A percentile compares a stretch with the other conserved stretches of the same genome.
Conservation (phyloP, 306 rosid genomes). For the Quercus mongolica region DNA sequence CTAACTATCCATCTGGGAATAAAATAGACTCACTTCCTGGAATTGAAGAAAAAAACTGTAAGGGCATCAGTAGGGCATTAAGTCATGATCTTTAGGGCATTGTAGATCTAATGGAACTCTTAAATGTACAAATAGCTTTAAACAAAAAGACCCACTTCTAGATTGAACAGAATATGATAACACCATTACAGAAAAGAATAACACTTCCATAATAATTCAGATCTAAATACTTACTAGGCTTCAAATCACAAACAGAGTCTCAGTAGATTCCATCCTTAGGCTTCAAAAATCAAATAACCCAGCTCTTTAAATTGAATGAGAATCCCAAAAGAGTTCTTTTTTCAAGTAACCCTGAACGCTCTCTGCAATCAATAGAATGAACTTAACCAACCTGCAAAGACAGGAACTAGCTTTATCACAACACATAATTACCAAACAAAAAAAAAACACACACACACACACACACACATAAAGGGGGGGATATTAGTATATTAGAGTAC, state of each 20-base stretch:
- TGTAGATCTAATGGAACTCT: conserved; percentile 33
- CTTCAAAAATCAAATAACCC: conserved; percentile 41
- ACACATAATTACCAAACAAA: neutral
- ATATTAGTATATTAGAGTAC: neutral
- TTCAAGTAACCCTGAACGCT: conserved; percentile 14
- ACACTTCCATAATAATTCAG: conserved; percentile 44
- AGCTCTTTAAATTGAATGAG: conserved; percentile 26
- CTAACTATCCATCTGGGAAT: neutral
- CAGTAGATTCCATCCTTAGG: conserved; percentile 31
- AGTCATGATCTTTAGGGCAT: conserved; percentile 8
- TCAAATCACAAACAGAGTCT: conserved; percentile 35
- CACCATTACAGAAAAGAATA: neutral
- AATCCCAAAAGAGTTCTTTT: conserved; percentile 18
- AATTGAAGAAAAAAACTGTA: neutral
- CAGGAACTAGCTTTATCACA: neutral
- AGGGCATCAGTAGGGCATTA: neutral
- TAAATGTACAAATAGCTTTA: conserved; percentile 7
- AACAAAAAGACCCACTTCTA: conserved; percentile 12
- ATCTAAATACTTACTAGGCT: conserved; percentile 66
- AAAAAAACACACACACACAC: neutral
- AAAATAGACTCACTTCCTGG: neutral
- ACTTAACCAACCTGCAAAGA: conserved; percentile 17
- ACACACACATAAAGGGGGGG: neutral
- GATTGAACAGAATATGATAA: conserved; percentile 11
- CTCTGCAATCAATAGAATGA: conserved; percentile 22